These are phyloP conservation scores for Fusarium hainanense DNA, from an alignment of 2,329 filamentous ascomycete genomes.

Conservation along the genomic window DNA sequence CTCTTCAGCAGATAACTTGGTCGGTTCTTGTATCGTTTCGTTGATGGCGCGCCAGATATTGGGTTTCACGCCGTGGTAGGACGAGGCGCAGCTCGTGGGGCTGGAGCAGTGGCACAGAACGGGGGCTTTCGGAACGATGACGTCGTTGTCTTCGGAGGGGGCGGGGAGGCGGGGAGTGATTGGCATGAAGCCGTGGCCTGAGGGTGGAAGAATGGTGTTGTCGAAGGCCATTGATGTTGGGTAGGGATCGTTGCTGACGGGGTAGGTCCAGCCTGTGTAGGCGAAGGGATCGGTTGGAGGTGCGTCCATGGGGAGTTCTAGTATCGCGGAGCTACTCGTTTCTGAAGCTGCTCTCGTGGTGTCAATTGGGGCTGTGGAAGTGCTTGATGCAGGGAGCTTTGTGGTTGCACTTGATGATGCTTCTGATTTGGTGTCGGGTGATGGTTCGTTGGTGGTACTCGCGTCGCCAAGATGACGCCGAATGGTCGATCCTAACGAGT, in stretches of 20 bases:
- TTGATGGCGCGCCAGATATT: conserved; percentile 47
- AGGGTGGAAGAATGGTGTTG: conserved; percentile 9
- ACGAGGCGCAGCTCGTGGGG: conserved; percentile 1
- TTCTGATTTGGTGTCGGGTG: neutral
- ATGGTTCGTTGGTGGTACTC: neutral
- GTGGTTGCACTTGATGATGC: neutral
- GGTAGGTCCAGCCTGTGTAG: conserved; percentile 22
- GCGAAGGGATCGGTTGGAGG: neutral
- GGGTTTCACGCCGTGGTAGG: conserved; percentile 1
- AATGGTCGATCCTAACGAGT: conserved; percentile 29
- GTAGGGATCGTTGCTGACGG: conserved; percentile 1
- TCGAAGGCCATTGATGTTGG: conserved; percentile 16
- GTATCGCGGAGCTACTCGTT: conserved; percentile 12
- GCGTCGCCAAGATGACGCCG: conserved; percentile 31
- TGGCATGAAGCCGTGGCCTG: conserved; percentile 1
- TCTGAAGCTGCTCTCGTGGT: conserved; percentile 1
- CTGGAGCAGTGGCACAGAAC: conserved; percentile 23
- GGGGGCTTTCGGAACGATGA: conserved; percentile 14
- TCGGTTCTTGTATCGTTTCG: conserved; percentile 22
- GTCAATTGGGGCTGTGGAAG: neutral
- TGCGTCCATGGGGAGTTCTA: conserved; percentile 18
- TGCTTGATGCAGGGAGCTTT: neutral
- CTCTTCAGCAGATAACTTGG: conserved; percentile 30
- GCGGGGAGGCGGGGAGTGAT: conserved; percentile 1
- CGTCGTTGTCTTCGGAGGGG: conserved; percentile 7